Conservation (phyloP, 805 yeast genomes). For the Blastobotrys parvus region DNA sequence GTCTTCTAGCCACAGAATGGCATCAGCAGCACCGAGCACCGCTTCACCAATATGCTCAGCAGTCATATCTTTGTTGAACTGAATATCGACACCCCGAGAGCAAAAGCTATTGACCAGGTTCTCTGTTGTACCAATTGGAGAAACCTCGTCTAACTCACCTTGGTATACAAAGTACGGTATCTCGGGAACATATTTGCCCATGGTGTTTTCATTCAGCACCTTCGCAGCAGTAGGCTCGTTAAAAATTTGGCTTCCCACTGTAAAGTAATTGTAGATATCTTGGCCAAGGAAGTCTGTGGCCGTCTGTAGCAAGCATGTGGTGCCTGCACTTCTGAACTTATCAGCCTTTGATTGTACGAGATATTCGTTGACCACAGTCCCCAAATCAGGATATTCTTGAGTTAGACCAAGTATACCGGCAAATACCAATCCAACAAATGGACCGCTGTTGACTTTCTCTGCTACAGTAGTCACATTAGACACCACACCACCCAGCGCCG, state of each 20-base stretch:
- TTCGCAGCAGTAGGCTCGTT: slow-evolving; percentile 7
- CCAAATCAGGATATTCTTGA: slow-evolving; percentile 16
- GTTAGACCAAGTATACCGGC: slow-evolving; percentile 20
- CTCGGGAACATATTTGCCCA: slow-evolving; percentile 14
- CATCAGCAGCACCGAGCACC: not conserved
- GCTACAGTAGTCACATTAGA: slow-evolving; percentile 17
- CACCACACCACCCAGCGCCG: slow-evolving; percentile 24
- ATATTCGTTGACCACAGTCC: slow-evolving; percentile 5
- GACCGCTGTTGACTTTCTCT: slow-evolving; percentile 11
- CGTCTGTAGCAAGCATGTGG: slow-evolving; percentile 14
- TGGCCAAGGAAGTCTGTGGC: slow-evolving; percentile 9
- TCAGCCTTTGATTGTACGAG: slow-evolving; percentile 6
- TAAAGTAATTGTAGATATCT: slow-evolving; percentile 16
- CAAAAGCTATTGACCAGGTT: slow-evolving; percentile 12
- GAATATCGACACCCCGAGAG: slow-evolving; percentile 2
- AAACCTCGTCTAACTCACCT: slow-evolving; percentile 19
- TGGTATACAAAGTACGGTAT: slow-evolving; percentile 20
- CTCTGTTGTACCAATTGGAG: slow-evolving; percentile 15
- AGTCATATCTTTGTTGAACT: not conserved
- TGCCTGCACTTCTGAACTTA: slow-evolving; percentile 4
- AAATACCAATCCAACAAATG: slow-evolving; percentile 18
- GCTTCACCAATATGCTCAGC: slow-evolving; percentile 1
- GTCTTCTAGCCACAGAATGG: slow-evolving; percentile 3
- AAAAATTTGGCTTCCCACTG: slow-evolving; percentile 15
- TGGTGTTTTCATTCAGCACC: slow-evolving; percentile 13